Evolutionary conservation across 306 rosid genomes (phyloP).

Genomic region (Amphicarpaea edgeworthii): DNA sequence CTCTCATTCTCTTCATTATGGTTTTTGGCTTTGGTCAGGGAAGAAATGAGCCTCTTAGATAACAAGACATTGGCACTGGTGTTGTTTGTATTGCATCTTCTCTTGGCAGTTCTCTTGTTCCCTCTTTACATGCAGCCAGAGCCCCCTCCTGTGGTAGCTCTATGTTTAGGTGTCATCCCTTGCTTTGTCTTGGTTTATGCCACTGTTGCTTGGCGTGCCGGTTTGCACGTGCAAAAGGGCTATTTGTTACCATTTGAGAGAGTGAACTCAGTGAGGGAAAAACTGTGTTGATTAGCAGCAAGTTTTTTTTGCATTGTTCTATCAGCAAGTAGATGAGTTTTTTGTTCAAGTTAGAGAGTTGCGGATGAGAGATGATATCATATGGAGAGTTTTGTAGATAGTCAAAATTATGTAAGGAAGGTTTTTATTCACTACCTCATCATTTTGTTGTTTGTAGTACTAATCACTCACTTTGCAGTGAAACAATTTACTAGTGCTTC

Average conservation of each 20-base stretch:
- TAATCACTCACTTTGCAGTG: not conserved
- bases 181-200: slow-evolving; percentile 40
- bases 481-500: not conserved
- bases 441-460: not conserved
- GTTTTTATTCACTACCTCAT: not conserved
- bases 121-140: slow-evolving; percentile 41
- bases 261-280: not conserved
- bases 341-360: not conserved
- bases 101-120: slow-evolving; percentile 34
- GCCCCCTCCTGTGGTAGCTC: slow-evolving; percentile 22
- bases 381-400: not conserved
- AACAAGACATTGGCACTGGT: slow-evolving; percentile 23
- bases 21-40: not conserved
- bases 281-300: not conserved
- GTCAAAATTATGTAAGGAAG: not conserved
- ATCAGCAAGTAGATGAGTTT: not conserved
- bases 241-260: not conserved
- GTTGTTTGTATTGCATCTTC: slow-evolving; percentile 23
- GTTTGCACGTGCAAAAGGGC: slow-evolving; percentile 1
- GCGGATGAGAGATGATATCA: not conserved
- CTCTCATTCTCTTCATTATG: not conserved
- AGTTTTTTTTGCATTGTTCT: not conserved
- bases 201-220: slow-evolving; percentile 4
- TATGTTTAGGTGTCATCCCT: slow-evolving; percentile 36
- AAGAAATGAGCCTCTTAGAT: slow-evolving; percentile 17